Evolutionary conservation across 208 protist genomes (phyloP), one percentile per base, ranked within the genome.

Genomic region (Trypanosoma theileri): DNA sequence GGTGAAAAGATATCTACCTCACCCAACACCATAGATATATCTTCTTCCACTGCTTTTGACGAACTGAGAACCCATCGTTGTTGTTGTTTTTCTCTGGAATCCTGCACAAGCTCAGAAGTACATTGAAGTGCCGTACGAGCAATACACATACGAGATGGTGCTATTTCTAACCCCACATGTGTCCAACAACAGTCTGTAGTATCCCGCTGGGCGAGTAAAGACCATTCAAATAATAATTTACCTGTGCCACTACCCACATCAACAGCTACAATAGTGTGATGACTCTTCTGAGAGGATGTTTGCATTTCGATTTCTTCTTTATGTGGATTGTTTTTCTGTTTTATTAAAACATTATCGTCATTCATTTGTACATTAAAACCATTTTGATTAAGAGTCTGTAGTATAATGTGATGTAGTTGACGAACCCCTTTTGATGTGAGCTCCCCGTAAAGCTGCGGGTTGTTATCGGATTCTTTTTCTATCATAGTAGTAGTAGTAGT

Each of bases 181-280:
- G 86, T 63, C 79, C 81, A 88, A 17, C 77, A 69, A 21, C 28
- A 71, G 14, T n/a, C 48, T 17, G 40, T 11, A 10, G 21, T n/a
- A 31, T 77, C 75, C 59, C 51, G 62, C 75, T 40, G 73, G 22
- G 77, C 75, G 26, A 92, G 72, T 19, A 80, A 69, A 16, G 71
- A 73, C 86, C 82, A 92, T 77, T 92, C 83, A 51, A 87, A 92
- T 31, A 92, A 69, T n/a, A 89, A 48, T 50, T 86, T 88, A n/a
- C 86, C 86, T 9, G 77, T 88, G 19, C 86, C 86, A 69, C 82
- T 79, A 50, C 86, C 86, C 14, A 92, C 62, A 68, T 89, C 86
- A 50, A 89, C 66, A 17, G 59, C 69, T 44, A 88, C 69, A 8
- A 84, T 41, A 10, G 79, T 67, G 42, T 52, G 28, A n/a, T 31